A percentile compares a stretch with the other conserved stretches of the same genome.
Evolutionary conservation across 805 yeast genomes (phyloP).

Genomic region (Wickerhamomyces alni): DNA sequence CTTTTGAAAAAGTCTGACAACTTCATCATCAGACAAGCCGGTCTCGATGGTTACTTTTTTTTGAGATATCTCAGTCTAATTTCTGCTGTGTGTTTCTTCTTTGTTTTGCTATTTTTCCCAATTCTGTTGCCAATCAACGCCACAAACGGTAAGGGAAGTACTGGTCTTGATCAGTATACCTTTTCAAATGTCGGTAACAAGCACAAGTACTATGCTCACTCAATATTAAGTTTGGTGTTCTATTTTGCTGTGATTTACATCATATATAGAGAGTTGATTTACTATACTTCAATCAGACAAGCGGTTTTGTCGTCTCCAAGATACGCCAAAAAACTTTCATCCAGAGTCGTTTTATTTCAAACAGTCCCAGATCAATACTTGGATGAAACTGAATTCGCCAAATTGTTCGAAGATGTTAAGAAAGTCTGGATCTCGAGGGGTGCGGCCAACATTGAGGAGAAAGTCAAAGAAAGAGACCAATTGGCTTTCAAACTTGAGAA

Average conservation of each 20-base stretch:
- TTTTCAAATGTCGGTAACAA: conserved; percentile 63
- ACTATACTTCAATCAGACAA: conserved; percentile 68
- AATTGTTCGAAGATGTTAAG: conserved; percentile 77
- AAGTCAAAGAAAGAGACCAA: conserved; percentile 52
- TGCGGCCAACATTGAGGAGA: conserved; percentile 42
- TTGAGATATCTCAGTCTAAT: conserved; percentile 66
- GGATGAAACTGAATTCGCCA: conserved; percentile 65
- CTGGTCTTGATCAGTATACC: conserved; percentile 71
- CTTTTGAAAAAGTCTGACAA: conserved; percentile 62
- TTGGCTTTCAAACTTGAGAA: conserved; percentile 60
- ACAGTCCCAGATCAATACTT: conserved; percentile 72
- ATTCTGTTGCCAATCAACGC: conserved; percentile 79
- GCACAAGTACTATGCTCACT: conserved; percentile 80
- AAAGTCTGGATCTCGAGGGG: conserved; percentile 77
- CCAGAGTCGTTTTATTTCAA: conserved; percentile 80
- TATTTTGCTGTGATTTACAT: conserved; percentile 66
- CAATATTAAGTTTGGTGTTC: conserved; percentile 71
- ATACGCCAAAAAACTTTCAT: conserved; percentile 66
- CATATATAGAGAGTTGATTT: conserved; percentile 76
- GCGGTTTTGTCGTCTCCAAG: conserved; percentile 78
- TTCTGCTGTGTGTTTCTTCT: conserved; percentile 46
- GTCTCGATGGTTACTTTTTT: conserved; percentile 92
- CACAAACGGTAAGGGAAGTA: conserved; percentile 50
- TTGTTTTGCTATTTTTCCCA: conserved; percentile 50
- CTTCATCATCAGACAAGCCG: conserved; percentile 79